Evolutionary conservation across 805 yeast species (phyloP), one percentile per base, ranked within the genome.

Genomic region (Saccharomycopsis sp.): DNA sequence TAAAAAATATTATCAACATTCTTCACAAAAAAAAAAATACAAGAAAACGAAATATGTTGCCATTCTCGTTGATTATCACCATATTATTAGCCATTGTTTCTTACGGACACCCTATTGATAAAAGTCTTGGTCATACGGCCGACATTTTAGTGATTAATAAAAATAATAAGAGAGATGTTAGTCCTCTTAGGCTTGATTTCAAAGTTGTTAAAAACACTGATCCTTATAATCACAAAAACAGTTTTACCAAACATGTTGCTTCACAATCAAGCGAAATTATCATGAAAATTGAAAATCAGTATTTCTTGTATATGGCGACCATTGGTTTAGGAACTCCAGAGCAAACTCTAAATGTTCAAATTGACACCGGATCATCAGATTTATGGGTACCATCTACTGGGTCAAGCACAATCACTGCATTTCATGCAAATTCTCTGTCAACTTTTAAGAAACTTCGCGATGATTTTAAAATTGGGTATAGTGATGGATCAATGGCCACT

Each of bases 321-420:
- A 45, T 75, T 20, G 55, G 57, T 20, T 55, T 83, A 20, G 90
- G 93, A 2, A 72, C 84, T 0, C 72, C 79, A 1, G 55, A 65
- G 0, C 81, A 80, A 54, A 58, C 63, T 11, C 64, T 81, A 4
- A 64, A 64, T 4, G 76, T 81, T 6, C 59, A 79, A 32, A 57
- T 83, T n/a, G 93, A 83, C 55, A 83, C 89, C 1, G 93, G 90
- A 2, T 81, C 89, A 0, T 72, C 85, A 0, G 90, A 83, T 58
- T 60, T 84, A 19, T 81, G 86, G 85, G 75, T 81, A 2, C 51
- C 51, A 11, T 26, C 44, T 17, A 24, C 32, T 7, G 40, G 26
- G 5, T 20, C 41, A 19, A 36, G 24, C 20, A 29, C n/a, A 2
- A 35, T 35, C 19, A 38, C 43, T 13, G 29, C 40, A 3, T 44